Conservation (phyloP, 208 protist species). For the Trypanosoma scelopori region DNA sequence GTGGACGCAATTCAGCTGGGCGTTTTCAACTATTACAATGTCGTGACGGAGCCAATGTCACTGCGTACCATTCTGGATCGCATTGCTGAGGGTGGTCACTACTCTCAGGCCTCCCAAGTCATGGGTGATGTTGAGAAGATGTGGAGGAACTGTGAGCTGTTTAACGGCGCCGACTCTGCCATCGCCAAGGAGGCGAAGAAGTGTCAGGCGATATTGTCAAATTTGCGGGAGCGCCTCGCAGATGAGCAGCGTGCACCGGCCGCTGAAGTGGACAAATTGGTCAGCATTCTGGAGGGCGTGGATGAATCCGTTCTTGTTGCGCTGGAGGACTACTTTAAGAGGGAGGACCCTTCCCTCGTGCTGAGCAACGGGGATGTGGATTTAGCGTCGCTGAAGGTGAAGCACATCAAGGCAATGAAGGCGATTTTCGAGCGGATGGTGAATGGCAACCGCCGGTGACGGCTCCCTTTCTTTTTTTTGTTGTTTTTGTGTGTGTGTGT, state of each 20-base stretch:
- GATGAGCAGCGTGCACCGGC: slow-evolving; percentile 49
- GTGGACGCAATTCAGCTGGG: slow-evolving; percentile 69
- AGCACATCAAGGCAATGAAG: slow-evolving; percentile 57
- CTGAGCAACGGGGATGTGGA: slow-evolving; percentile 44
- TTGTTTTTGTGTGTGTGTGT: neutral
- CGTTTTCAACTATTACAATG: slow-evolving; percentile 72
- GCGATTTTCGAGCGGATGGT: slow-evolving; percentile 39
- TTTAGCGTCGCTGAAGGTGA: slow-evolving; percentile 46
- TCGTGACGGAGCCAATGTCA: slow-evolving; percentile 62
- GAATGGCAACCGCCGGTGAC: slow-evolving; percentile 6
- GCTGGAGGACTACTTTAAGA: slow-evolving; percentile 48
- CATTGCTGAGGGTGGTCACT: slow-evolving; percentile 49
- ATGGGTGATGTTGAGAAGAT: slow-evolving; percentile 68
- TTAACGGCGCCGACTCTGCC: slow-evolving; percentile 58
- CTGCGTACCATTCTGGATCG: slow-evolving; percentile 63
- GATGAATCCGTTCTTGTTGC: slow-evolving; percentile 38
- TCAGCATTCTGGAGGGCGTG: slow-evolving; percentile 33
- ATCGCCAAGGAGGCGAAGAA: slow-evolving; percentile 44
- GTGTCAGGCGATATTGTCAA: slow-evolving; percentile 45
- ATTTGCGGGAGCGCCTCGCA: slow-evolving; percentile 37
- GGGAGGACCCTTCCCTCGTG: slow-evolving; percentile 49
- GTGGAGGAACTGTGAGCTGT: slow-evolving; percentile 72
- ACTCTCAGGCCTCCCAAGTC: slow-evolving; percentile 55
- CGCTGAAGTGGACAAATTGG: slow-evolving; percentile 51
- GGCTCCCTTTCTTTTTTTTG: slow-evolving; percentile 14